phyloP scores from a whole-genome alignment of 1,139 yeast genomes.

The Yamadazyma friedrichii region DNA sequence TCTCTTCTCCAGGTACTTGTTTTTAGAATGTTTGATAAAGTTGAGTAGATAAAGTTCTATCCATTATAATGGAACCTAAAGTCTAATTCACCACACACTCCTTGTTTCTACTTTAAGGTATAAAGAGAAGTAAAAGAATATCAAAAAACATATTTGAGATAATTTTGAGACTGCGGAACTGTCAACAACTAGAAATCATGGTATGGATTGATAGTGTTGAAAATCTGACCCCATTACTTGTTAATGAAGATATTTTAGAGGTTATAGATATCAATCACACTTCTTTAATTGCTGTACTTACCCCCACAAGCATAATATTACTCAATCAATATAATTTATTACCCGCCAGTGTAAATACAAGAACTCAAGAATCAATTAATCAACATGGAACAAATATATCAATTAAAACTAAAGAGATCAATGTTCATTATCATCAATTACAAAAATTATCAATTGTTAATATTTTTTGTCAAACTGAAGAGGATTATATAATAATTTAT shows the following conservation, averaged over 20 bases:
- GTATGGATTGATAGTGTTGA: slow-evolving; percentile 39
- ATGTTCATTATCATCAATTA: slow-evolving; percentile 26
- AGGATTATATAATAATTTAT: slow-evolving; percentile 33
- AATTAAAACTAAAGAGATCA: slow-evolving; percentile 27
- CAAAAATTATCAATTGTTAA: slow-evolving; percentile 29
- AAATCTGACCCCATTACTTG: slow-evolving; percentile 27
- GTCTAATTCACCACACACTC: too few relatives aligned
- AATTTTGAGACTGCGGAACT: too few relatives aligned
- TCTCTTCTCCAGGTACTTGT: too few relatives aligned
- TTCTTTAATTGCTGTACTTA: slow-evolving; percentile 32
- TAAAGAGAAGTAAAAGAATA: too few relatives aligned
- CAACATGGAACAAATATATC: slow-evolving; percentile 32
- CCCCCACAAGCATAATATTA: slow-evolving; percentile 26
- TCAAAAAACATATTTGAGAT: too few relatives aligned
- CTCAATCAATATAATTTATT: slow-evolving; percentile 32
- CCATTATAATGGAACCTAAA: too few relatives aligned
- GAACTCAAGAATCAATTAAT: slow-evolving; percentile 30
- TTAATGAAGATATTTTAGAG: slow-evolving; percentile 23
- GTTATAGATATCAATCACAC: slow-evolving; percentile 34
- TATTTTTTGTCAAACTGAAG: slow-evolving; percentile 35
- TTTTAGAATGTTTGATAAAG: too few relatives aligned
- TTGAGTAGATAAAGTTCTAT: too few relatives aligned
- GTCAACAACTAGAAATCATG: slow-evolving; percentile 19
- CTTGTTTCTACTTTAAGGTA: too few relatives aligned
- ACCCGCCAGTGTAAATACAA: slow-evolving; percentile 33